Base-by-base conservation (phyloP, 257 asterid genomes). In the Anisodus tanguticus region DNA sequence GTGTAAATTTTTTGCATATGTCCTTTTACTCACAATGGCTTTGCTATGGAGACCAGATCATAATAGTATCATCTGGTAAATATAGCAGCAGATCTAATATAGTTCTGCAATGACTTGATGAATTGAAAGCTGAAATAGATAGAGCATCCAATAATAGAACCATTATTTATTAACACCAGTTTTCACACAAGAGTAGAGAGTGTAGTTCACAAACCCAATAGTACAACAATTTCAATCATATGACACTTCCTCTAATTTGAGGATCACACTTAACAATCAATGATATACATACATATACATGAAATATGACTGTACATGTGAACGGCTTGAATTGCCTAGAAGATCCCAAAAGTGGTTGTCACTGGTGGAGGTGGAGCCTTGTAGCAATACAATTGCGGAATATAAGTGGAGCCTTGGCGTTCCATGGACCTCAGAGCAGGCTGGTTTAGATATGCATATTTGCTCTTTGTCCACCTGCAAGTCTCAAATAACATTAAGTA, bases 401-500 rank as follows among this genome's bases (percentile, higher is more conserved):
- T 81, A 60, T 79, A 87, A 59, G 87, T 71, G 72, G 88, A 79
- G 35, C 89, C 83, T 41, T 85, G 85, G 35, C 71, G n/a, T 78
- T 88, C 88, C 57, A 70, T 67, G 15, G 87, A 78, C 85, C 85
- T 85, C 64, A 84, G 39, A 39, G 85, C 91, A 41, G 91, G 93
- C 83, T 88, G 92, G 87, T 91, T 91, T 84, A 90, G 82, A 86
- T 92, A 91, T 19, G 94, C 94, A 66, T 93, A 90, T 76, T 86
- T 91, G 91, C 95, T 90, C 86, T 91, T 89, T 5, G 94, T 93
- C 95, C 97, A 93, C 94, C 95, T 91, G 90, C 91, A 90, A 68
- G 19, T 41, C 81, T 26, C 81, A 76, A 26, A 47, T 41, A 16
- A 70, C 79, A 41, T 47, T 47, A 12, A 31, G 13, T 13, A 26